A percentile compares a stretch with the other conserved stretches of the same genome.
These are phyloP conservation scores for Sclerotinia glacialis DNA, from an alignment of 2,329 filamentous ascomycete species.

Conservation along the genomic window DNA sequence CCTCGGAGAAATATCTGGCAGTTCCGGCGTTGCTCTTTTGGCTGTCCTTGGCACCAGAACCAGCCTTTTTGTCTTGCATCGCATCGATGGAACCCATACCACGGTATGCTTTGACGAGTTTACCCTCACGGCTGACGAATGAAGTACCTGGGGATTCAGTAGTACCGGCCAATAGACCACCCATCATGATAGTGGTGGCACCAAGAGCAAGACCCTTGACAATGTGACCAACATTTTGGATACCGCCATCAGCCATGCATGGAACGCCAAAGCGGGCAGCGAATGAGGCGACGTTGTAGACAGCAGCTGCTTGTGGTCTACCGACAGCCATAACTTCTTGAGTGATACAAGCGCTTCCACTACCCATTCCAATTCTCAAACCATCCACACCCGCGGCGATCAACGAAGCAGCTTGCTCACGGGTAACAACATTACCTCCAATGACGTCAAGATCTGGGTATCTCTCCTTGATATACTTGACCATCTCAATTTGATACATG, in stretches of 20 bases:
- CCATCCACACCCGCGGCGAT: constrained; percentile 95
- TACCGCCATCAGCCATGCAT: constrained; percentile 95
- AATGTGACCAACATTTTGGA: constrained; percentile 98
- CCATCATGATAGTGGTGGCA: constrained; percentile 98
- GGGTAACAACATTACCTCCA: constrained; percentile 96
- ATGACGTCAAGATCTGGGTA: constrained; percentile 90
- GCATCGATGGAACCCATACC: constrained; percentile 99
- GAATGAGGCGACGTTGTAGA: constrained; percentile 85
- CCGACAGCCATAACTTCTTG: constrained; percentile 99
- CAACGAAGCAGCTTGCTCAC: constrained; percentile 87
- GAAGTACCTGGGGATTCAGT: constrained; percentile 97
- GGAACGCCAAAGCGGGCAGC: constrained; percentile 92
- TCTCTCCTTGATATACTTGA: constrained; percentile 89
- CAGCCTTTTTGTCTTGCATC: constrained; percentile 99
- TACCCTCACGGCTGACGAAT: constrained; percentile 92
- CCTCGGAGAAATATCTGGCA: constrained; percentile 97
- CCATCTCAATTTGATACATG: constrained; percentile 98
- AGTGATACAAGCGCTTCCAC: constrained; percentile 95
- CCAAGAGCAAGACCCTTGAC: constrained; percentile 96
- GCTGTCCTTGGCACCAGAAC: constrained; percentile 70
- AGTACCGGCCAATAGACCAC: constrained; percentile 91
- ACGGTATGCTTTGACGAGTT: constrained; percentile 98
- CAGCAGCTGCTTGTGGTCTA: constrained; percentile 88
- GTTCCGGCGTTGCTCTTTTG: constrained; percentile 90
- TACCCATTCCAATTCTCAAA: constrained; percentile 97